phyloP scores from a whole-genome alignment of 1,139 yeast species.

The Saccharomyces hybrid region DNA sequence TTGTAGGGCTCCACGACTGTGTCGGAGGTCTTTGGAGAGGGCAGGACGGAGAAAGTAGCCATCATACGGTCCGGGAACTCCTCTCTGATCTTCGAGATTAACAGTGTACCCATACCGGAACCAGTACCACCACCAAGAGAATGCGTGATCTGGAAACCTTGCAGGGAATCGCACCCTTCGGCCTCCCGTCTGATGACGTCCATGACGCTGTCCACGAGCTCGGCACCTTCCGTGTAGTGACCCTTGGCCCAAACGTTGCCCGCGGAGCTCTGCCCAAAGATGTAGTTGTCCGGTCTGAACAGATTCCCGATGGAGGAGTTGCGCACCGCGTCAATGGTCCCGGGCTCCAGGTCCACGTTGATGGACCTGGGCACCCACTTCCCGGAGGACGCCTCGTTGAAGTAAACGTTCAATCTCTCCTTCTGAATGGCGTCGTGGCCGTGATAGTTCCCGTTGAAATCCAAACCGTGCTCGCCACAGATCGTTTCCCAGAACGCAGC shows the following conservation, averaged over 20 bases:
- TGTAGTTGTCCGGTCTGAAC: constrained; percentile 85
- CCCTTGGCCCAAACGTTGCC: constrained; percentile 97
- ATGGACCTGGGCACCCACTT: constrained; percentile 93
- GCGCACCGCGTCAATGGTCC: constrained; percentile 79
- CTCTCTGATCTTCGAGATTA: constrained; percentile 73
- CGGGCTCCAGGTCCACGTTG: constrained; percentile 87
- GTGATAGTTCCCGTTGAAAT: constrained; percentile 68
- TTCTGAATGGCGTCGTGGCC: constrained; percentile 62
- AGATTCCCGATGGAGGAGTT: constrained; percentile 70
- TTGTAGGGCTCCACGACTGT: constrained; percentile 93
- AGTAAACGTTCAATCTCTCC: constrained; percentile 37
- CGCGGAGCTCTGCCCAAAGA: constrained; percentile 85
- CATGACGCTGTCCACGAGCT: constrained; percentile 78
- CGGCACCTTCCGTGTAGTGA: constrained; percentile 94
- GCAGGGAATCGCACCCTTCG: constrained; percentile 84
- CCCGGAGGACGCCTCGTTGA: constrained; percentile 66
- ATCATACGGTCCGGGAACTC: constrained; percentile 92
- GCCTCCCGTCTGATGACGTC: constrained; percentile 91
- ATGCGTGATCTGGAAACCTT: constrained; percentile 90
- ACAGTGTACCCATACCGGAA: constrained; percentile 87
- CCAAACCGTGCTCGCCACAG: constrained; percentile 94
- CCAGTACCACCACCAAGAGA: constrained; percentile 97
- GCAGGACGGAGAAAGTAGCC: constrained; percentile 90
- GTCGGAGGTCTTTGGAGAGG: constrained; percentile 84
- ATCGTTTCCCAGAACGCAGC: constrained; percentile 98